Base-by-base conservation (phyloP, 805 yeast species). In the Candida sakaeoensis region DNA sequence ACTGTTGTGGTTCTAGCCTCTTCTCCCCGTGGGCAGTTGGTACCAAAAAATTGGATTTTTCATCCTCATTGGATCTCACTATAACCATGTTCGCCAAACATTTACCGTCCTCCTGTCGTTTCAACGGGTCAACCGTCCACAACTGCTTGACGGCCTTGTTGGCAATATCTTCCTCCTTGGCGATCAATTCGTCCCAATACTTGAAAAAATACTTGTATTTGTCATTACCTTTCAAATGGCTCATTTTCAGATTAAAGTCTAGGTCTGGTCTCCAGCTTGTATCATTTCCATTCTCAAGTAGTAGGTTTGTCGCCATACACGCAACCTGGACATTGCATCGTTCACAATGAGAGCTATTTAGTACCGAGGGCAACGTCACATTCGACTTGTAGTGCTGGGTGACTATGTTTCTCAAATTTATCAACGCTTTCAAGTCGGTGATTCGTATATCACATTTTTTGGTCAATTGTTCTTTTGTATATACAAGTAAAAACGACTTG, bases 141-240 rank as follows among this genome's bases (percentile, higher is more conserved):
- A 88, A 60, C 29, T 86, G 85, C 35, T 75, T 74, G 36, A 75
- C 76, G 33, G 74, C 55, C 25, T 71, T 65, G 10, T 67, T 67
- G 33, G 75, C 52, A 4, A 80, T 68, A 1, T 78, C 71, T 49
- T 83, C 95, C 57, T 91, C 98, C 48, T 79, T 77, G 0, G 84
- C 77, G 5, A 93, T 63, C 4, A 88, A 59, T 12, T 62, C 63
- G 52, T 86, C 86, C 95, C 96, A 91, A 40, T 81, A 75, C 27
- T 68, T 63, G 55, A 79, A 82, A 52, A 85, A 93, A 2, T 63
- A 63, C 4, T 60, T 55, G 42, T 86, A 80, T 7, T 45, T 39
- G 0, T 50, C 53, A 1, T 60, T 60, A 8, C 51, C 57, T 16
- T 37, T 34, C 30, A 85, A 55, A 52, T 82, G 87, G 0, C 87